Base-by-base conservation (phyloP, 2,329 filamentous ascomycete genomes). In the Trichoderma sp. region DNA sequence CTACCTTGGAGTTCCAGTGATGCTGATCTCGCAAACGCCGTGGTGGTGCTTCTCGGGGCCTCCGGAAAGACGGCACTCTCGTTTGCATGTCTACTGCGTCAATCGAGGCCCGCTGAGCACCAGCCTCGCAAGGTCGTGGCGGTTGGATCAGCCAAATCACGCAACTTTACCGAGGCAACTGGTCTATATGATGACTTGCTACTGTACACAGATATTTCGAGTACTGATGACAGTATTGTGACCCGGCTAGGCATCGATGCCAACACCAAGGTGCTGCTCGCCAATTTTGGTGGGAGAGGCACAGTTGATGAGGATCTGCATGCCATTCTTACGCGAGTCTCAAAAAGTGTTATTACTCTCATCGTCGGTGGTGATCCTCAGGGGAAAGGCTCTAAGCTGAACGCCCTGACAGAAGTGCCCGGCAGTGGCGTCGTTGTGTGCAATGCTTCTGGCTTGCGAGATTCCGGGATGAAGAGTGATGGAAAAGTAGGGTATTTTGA, bases 281-380 rank as follows among this genome's bases (percentile, higher is more conserved):
- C 6, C 51, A 67, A 67, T 26, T 67, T 67, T 39, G 32, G 47
- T 3, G 64, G 64, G 21, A 53, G 64, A 21, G 64, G 64, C 15
- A 57, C 47, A 14, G 47, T 53, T 21, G 64, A 67, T 12, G 47
- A 67, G 6, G 64, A 67, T 4, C 26, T 67, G 32, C 64, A 36
- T 21, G 7, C 21, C 7, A 12, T 53, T n/a, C 9, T 67, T 24
- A 39, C 30, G 21, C 30, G 32, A 5, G 21, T 39, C 3, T 67
- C 47, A 15, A 67, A 39, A 5, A 39, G 14, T 6, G 47, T 57
- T 28, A 2, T 9, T 9, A 14, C 18, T 9, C 64, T 67, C 4
- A 57, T 67, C 4, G 47, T 67, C 14, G 64, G 64, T n/a, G 64
- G 64, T 32, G 64, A 67, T 67, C 64, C 64, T 5, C 51, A 34